Evolutionary conservation across 73 alveolate species (phyloP).

Genomic region (Durusdinium trenchii): DNA sequence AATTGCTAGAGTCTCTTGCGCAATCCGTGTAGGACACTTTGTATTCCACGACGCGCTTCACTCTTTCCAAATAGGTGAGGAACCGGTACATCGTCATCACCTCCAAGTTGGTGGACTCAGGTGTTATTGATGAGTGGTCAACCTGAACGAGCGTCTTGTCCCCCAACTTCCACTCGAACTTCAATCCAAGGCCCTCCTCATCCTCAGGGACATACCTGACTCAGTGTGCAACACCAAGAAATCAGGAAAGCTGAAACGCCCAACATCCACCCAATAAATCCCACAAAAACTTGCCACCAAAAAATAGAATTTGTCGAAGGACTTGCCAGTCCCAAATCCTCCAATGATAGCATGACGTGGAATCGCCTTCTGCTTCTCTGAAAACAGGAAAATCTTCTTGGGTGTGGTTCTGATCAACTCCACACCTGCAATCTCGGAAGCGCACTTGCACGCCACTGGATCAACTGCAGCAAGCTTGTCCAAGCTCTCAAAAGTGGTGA

Average conservation of each 20-base stretch:
- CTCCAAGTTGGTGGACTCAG: not conserved
- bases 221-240: not conserved
- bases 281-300: not conserved
- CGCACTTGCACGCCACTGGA: not conserved
- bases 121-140: not conserved
- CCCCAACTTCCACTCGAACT: not conserved
- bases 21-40: not conserved
- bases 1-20: not conserved
- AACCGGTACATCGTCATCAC: not conserved
- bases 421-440: not conserved
- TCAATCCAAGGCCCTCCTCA: not conserved
- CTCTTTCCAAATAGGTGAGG: not conserved
- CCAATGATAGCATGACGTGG: not conserved
- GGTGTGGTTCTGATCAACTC: not conserved
- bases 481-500: not conserved
- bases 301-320: not conserved
- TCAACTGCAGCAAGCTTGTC: not conserved
- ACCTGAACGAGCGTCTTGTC: slow-evolving; percentile 17
- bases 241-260: not conserved
- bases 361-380: not conserved
- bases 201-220: slow-evolving; percentile 13
- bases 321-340: slow-evolving; percentile 35
- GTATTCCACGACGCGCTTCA: not conserved
- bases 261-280: not conserved
- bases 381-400: not conserved